Evolutionary conservation across 78 protist genomes (phyloP).

Genomic region (Dictyostelium discoideum): DNA sequence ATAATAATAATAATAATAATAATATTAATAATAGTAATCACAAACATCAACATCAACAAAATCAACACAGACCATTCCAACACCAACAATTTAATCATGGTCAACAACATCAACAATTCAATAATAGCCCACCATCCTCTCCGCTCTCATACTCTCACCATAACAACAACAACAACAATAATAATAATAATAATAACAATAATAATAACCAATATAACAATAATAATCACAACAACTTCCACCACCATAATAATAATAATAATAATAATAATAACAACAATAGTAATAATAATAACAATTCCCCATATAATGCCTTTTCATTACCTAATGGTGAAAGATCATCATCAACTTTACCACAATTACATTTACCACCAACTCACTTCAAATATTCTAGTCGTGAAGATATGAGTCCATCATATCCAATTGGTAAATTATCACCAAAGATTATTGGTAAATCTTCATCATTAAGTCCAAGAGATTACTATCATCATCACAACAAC

Average conservation of each 20-base stretch:
- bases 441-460: conserved; percentile 29
- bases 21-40: neutral
- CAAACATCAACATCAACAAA: neutral
- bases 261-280: neutral
- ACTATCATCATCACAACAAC: neutral
- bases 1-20: too few species aligned
- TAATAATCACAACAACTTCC: too few species aligned
- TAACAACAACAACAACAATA: neutral
- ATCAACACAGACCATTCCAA: neutral
- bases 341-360: conserved; percentile 8
- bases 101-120: neutral
- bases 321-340: neutral
- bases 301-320: neutral
- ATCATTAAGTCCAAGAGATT: neutral
- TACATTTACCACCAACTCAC: conserved; percentile 3
- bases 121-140: neutral
- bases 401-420: neutral
- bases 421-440: neutral
- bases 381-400: neutral
- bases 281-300: neutral
- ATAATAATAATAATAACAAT: neutral
- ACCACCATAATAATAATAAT: neutral
- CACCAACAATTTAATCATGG: neutral
- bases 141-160: neutral
- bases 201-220: neutral